Base-by-base conservation (phyloP, 371 early-diverging fungal species). In the Aphelidium insulamus region DNA sequence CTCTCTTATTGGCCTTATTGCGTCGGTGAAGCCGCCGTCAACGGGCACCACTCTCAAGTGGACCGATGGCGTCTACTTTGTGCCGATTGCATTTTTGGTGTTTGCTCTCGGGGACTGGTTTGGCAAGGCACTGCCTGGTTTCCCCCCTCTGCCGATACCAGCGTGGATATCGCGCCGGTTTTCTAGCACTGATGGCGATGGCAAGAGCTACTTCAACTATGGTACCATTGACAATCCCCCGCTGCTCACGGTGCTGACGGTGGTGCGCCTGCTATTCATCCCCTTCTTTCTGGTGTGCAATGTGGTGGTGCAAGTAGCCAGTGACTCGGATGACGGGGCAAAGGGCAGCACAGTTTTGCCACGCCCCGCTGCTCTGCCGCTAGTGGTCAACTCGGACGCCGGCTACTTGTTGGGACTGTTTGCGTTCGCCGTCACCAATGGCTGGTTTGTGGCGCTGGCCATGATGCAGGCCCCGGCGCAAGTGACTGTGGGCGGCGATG, bases 31-130 rank as follows among this genome's bases (percentile, higher is more conserved):
- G n/a, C n/a, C n/a, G n/a, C n/a, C n/a, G n/a, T n/a, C n/a, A n/a
- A n/a, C n/a, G n/a, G n/a, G n/a, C n/a, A 40, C 50, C 2, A 33
- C 45, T 8, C 19, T 34, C 12, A 38, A 18, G n/a, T 23, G 18
- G 14, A n/a, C 11, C 25, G 5, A 5, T 16, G n/a, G 16, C 28
- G 17, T 11, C 8, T 32, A 7, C 34, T 72, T 80, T 50, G 57
- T 73, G 15, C 70, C 74, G 7, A 55, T 76, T 36, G 75, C 75
- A 39, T 82, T 79, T 43, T 48, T 82, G 28, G 32, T 64, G 5
- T 81, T 62, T 47, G 77, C 75, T 43, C 14, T 71, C 8, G 79
- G 77, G 21, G 83, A 82, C 40, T 75, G 71, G 62, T 26, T 70
- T 3, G 83, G 83, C n/a, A 61, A 69, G 4, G 36, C 20, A n/a